Evolutionary conservation across 306 rosid genomes (phyloP).

Genomic region (Carpinus viminea): DNA sequence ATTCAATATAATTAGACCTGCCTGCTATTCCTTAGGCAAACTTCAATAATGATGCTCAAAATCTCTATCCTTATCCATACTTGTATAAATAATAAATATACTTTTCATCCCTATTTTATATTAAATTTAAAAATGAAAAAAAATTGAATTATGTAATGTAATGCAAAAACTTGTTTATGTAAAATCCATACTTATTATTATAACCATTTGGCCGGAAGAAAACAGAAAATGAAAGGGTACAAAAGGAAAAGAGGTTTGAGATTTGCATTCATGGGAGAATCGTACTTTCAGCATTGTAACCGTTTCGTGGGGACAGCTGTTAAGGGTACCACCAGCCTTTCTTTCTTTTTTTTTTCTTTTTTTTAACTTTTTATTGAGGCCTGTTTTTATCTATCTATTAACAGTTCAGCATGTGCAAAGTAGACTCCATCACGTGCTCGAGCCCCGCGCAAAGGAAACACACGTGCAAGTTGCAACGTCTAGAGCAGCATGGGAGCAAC

Average conservation of each 20-base stretch:
- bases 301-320: constrained; percentile 42
- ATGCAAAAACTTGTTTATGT: not conserved
- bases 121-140: too few relatives aligned
- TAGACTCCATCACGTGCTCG: constrained; percentile 49
- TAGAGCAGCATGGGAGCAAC: constrained; percentile 37
- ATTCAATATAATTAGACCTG: too few relatives aligned
- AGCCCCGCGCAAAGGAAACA: constrained; percentile 29
- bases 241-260: not conserved
- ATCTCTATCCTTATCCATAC: too few relatives aligned
- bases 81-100: too few relatives aligned
- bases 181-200: not conserved
- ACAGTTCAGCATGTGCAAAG: constrained; percentile 31
- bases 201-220: too few relatives aligned
- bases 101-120: too few relatives aligned
- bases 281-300: constrained; percentile 33
- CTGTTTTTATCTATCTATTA: not conserved
- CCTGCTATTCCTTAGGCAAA: too few relatives aligned
- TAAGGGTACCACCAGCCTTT: not conserved
- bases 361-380: not conserved
- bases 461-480: constrained; percentile 68
- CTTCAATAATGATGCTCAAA: too few relatives aligned
- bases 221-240: not conserved
- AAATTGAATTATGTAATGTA: too few relatives aligned
- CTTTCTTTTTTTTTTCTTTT: too few relatives aligned
- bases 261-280: constrained; percentile 24